These are phyloP conservation scores for Zygnema cylindricum DNA, from an alignment of 139 green algal species.

Conservation along the genomic window DNA sequence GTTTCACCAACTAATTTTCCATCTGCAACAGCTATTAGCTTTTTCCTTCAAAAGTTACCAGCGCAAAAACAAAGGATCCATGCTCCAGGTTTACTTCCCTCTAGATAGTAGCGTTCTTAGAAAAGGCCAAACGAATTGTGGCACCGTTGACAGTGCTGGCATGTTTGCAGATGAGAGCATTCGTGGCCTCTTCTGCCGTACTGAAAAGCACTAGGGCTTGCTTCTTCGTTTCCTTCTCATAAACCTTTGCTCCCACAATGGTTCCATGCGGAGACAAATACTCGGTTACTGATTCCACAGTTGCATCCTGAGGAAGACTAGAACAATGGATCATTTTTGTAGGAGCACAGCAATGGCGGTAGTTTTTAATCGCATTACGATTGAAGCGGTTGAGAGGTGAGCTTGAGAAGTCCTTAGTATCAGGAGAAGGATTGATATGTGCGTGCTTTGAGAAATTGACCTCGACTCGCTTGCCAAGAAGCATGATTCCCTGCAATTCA, in stretches of 20 bases:
- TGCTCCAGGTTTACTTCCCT: too few relatives aligned
- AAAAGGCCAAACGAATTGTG: slow-evolving; percentile 57
- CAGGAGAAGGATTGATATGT: slow-evolving; percentile 56
- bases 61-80: too few relatives aligned
- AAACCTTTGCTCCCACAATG: slow-evolving; percentile 52
- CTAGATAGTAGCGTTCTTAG: slow-evolving; percentile 45
- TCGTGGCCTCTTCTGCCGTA: slow-evolving; percentile 37
- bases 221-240: slow-evolving; percentile 63
- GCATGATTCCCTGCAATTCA: slow-evolving; percentile 30
- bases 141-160: slow-evolving; percentile 26
- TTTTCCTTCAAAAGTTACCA: too few relatives aligned
- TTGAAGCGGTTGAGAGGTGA: slow-evolving; percentile 62
- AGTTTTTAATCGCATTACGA: slow-evolving; percentile 58
- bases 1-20: too few relatives aligned
- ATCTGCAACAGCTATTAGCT: too few relatives aligned
- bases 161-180: slow-evolving; percentile 40
- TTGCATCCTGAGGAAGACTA: slow-evolving; percentile 50
- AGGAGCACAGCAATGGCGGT: slow-evolving; percentile 57
- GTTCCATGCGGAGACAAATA: slow-evolving; percentile 45
- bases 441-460: slow-evolving; percentile 63
- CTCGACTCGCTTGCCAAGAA: slow-evolving; percentile 59
- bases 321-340: slow-evolving; percentile 58
- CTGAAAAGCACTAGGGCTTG: slow-evolving; percentile 54
- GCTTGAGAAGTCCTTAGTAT: slow-evolving; percentile 51
- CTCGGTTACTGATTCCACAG: slow-evolving; percentile 33